Percentiles rank a stretch among this genome's conserved stretches.
These are phyloP conservation scores for Saccharomyces hybrid DNA, from an alignment of 1,139 yeast species.

Conservation along the genomic window DNA sequence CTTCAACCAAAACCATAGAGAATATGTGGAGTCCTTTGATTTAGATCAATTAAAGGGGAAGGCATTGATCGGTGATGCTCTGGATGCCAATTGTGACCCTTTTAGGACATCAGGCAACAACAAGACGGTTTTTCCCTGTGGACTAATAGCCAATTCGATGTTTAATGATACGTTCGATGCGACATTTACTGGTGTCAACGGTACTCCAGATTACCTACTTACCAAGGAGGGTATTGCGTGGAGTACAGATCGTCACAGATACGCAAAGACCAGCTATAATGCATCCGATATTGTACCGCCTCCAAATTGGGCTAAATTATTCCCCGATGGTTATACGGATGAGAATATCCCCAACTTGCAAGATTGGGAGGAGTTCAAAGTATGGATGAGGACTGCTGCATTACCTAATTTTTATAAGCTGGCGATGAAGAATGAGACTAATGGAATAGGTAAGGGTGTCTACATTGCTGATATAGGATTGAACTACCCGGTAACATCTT, in stretches of 20 bases:
- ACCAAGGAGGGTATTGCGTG: slow-evolving; percentile 74
- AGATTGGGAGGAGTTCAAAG: slow-evolving; percentile 76
- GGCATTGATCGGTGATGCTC: slow-evolving; percentile 39
- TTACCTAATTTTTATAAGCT: slow-evolving; percentile 78
- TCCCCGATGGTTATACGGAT: slow-evolving; percentile 80
- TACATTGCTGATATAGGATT: slow-evolving; percentile 67
- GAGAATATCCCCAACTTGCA: slow-evolving; percentile 76
- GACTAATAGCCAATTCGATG: slow-evolving; percentile 84
- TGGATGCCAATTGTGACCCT: slow-evolving; percentile 69
- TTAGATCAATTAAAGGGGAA: slow-evolving; percentile 55
- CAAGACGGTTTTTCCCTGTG: slow-evolving; percentile 78
- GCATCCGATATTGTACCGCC: slow-evolving; percentile 81
- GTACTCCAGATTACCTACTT: slow-evolving; percentile 48
- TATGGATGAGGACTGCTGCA: slow-evolving; percentile 97
- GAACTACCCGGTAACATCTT: slow-evolving; percentile 82
- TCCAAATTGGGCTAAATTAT: slow-evolving; percentile 81
- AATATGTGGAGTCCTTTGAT: slow-evolving; percentile 65
- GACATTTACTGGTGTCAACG: slow-evolving; percentile 24
- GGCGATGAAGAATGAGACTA: slow-evolving; percentile 69
- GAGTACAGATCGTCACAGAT: slow-evolving; percentile 70
- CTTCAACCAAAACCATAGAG: slow-evolving; percentile 70
- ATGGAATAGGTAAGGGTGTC: slow-evolving; percentile 51
- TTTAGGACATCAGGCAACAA: slow-evolving; percentile 44
- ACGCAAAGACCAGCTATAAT: slow-evolving; percentile 67
- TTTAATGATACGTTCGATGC: slow-evolving; percentile 76